Evolutionary conservation across 2,329 filamentous ascomycete species (phyloP), one percentile per base, ranked within the genome.

Genomic region (Fusarium armeniacum): DNA sequence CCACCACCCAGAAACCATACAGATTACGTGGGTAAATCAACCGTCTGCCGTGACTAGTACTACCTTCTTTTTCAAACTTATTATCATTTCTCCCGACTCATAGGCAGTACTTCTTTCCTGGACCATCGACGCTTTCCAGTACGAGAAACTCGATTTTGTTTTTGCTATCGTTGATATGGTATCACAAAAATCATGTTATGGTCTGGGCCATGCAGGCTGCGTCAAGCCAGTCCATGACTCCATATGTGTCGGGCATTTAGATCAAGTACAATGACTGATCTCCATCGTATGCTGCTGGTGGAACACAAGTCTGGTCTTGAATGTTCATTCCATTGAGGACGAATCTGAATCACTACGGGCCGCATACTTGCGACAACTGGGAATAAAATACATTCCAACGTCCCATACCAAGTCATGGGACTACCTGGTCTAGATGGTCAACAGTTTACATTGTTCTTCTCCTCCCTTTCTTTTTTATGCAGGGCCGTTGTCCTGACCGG

Each of bases 301-400:
- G 43, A n/a, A 50, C 24, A 20, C 9, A 38, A 26, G 36, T 50
- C 38, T 65, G 20, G 60, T 33, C 54, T 35, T 32, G 7, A 30
- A 35, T 50, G 9, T 44, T 50, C 57, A 54, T 67, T 67, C 62
- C 57, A 33, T 56, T 8, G 22, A 33, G 7, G 40, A 28, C 47
- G 20, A 46, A 45, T 60, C 33, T 50, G 60, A 60, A 35, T 50
- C 55, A 65, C 51, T 41, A 22, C n/a, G 32, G 35, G 33, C 20
- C 36, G 30, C 8, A 18, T 22, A 45, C 16, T 16, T 20, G 8
- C 36, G 38, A 15, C 3, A 45, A 20, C 9, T 26, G 28, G 30
- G 15, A 32, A 15, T 26, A 26, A 46, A 9, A 33, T 4, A 13
- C 22, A 62, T 45, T 43, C 36, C 35, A 28, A n/a, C 20, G 38